Evolutionary conservation across 2,329 filamentous ascomycete genomes (phyloP), one percentile per base, ranked within the genome.

Genomic region (Penicillium olsonii): DNA sequence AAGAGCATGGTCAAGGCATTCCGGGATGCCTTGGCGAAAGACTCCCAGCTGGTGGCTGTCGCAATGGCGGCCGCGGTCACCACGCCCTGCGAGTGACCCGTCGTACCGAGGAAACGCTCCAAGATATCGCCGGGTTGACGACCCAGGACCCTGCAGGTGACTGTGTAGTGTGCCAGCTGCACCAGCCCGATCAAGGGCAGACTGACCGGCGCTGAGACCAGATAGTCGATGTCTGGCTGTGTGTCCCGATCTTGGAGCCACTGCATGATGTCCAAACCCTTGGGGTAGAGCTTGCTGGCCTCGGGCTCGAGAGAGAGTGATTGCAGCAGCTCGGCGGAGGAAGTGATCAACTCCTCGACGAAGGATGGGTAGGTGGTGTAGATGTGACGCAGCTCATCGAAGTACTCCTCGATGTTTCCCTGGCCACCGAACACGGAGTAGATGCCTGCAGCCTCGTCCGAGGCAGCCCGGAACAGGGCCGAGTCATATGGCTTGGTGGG

Each of bases 361-460:
- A 99, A 95, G 22, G 88, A 88, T 11, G 89, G 87, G 75, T 99
- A 99, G 52, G 92, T 96, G 63, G 80, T 85, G 77, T 92, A 92
- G 50, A 97, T 83, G 70, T 95, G 88, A 48, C 94, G 86, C 55
- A 99, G 83, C 77, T 99, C 94, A 61, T 99, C 92, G 66, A 99
- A 99, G 75, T 99, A 99, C 75, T 99, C 95, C 74, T 99, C 92
- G 57, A 99, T 97, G 73, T 99, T 99, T 63, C 94, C 94, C 72
- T 99, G 94, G 6, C 94, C 94, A 52, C 94, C 94, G 61, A 97
- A 96, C 54, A 99, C 91, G 58, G 87, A 92, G 77, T 96, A 99
- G 52, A 99, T 83, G 62, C 84, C 87, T 46, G 92, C 92, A 48
- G 86, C 85, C 54, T 84, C 87, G 55, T 96, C 92, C 39, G 88